Conservation (phyloP, 2,329 filamentous ascomycete genomes). For the Penicillium sp. region DNA sequence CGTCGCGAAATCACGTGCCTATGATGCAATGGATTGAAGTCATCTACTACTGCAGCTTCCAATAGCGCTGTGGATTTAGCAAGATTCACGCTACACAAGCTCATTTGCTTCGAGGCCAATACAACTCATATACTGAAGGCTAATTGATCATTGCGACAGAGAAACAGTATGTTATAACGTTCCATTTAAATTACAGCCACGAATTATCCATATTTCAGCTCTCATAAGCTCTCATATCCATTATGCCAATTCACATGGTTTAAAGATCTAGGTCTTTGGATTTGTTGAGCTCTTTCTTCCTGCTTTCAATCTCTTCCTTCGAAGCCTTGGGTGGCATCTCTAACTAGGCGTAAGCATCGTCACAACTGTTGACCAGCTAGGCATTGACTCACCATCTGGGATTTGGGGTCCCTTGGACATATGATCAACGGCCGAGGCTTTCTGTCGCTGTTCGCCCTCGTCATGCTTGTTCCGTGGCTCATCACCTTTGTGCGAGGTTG, state of each 20-base stretch:
- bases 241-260: not conserved
- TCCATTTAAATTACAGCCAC: not conserved
- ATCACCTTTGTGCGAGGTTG: constrained; percentile 19
- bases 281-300: constrained; percentile 62
- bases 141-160: not conserved
- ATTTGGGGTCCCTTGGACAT: constrained; percentile 48
- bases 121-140: not conserved
- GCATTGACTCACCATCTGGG: constrained; percentile 34
- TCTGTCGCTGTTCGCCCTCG: constrained; percentile 31
- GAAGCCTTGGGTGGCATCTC: constrained; percentile 45
- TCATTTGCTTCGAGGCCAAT: not conserved
- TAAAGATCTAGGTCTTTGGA: not conserved
- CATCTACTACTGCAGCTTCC: not conserved
- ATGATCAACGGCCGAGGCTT: constrained; percentile 34
- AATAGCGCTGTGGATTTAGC: not conserved
- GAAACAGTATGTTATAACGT: not conserved
- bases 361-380: constrained; percentile 8
- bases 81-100: not conserved
- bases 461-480: constrained; percentile 21
- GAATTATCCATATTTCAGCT: too few relatives aligned
- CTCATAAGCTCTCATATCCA: not conserved
- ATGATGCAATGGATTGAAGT: constrained; percentile 16
- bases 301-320: constrained; percentile 66
- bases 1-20: constrained; percentile 16
- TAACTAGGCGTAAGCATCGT: constrained; percentile 14